Evolutionary conservation across 2,329 filamentous ascomycete genomes (phyloP).

Genomic region (Apiospora rasikravindrae): DNA sequence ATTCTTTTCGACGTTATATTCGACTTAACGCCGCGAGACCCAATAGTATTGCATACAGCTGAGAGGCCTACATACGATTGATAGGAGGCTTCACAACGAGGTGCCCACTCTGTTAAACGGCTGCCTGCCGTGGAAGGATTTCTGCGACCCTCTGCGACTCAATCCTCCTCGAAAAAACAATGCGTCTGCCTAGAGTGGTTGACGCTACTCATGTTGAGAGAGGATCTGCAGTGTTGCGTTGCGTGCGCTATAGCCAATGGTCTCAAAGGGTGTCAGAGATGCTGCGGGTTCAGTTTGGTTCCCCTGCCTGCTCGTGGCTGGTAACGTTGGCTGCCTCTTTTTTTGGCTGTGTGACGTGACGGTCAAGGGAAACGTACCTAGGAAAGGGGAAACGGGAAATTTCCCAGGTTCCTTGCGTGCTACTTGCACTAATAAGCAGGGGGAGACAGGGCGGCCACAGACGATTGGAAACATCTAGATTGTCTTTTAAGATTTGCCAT

Average conservation of each 20-base stretch:
- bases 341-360: too few species aligned
- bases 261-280: conserved; percentile 9
- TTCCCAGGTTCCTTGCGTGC: not conserved
- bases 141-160: not conserved
- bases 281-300: conserved; percentile 9
- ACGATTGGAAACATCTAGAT: not conserved
- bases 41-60: not conserved
- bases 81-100: not conserved
- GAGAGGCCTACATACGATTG: not conserved
- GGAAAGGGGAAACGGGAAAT: not conserved
- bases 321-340: too few species aligned
- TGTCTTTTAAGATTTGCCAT: not conserved
- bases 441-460: not conserved
- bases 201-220: not conserved
- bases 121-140: not conserved
- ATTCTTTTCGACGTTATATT: not conserved
- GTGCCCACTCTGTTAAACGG: not conserved
- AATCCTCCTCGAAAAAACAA: not conserved
- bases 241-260: conserved; percentile 15
- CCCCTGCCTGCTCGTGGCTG: not conserved
- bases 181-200: not conserved
- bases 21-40: not conserved
- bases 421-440: not conserved
- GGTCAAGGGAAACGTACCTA: not conserved
- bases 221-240: not conserved